phyloP scores from a whole-genome alignment of 352 stramenopile genomes.

The Phytophthora niederhauseri region DNA sequence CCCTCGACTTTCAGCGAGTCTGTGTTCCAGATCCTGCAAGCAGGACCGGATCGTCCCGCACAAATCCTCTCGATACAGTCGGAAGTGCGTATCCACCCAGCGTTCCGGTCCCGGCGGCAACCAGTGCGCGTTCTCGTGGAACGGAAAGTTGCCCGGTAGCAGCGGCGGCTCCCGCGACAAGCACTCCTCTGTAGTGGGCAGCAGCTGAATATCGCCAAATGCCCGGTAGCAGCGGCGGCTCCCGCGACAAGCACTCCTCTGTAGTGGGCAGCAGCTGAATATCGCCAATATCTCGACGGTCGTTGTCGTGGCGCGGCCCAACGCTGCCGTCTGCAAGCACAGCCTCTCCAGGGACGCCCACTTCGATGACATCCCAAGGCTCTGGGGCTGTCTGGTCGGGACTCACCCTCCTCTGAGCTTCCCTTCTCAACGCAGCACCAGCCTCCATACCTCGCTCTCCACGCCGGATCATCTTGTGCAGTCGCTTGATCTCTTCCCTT shows the following conservation, averaged over 20 bases:
- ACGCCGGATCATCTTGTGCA: conserved; percentile 40
- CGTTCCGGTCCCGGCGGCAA: conserved; percentile 43
- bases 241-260: conserved; percentile 35
- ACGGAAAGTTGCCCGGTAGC: conserved; percentile 45
- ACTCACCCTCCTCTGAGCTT: conserved; percentile 7
- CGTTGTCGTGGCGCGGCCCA: conserved; percentile 51
- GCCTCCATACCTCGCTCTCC: conserved; percentile 20
- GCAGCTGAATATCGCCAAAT: conserved; percentile 40
- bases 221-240: conserved; percentile 36
- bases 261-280: conserved; percentile 47
- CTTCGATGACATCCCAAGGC: conserved; percentile 40
- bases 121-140: conserved; percentile 48
- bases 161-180: conserved; percentile 33
- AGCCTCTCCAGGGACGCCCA: conserved; percentile 28
- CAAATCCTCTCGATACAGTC: conserved; percentile 51
- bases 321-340: conserved; percentile 26
- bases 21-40: conserved; percentile 40
- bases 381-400: background rate
- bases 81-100: conserved; percentile 55
- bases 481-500: conserved; percentile 29
- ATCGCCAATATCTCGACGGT: conserved; percentile 36
- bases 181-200: conserved; percentile 46
- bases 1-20: conserved; percentile 12
- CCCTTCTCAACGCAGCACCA: conserved; percentile 10
- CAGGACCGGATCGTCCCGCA: conserved; percentile 38